These are phyloP conservation scores for Russula abietina DNA, from an alignment of 768 basidiomycete genomes.

Conservation along the genomic window DNA sequence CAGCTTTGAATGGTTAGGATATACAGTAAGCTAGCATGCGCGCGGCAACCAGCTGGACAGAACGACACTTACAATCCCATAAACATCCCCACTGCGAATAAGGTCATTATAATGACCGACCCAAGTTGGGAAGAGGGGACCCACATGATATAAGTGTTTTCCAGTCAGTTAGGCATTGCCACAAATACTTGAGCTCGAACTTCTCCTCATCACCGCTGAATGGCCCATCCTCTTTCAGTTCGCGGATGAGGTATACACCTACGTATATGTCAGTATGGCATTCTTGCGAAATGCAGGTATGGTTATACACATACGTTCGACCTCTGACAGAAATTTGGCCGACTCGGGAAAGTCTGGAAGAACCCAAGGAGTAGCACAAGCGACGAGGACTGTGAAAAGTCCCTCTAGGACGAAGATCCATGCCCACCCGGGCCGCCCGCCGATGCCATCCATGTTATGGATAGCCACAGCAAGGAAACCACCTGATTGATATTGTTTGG, in stretches of 20 bases:
- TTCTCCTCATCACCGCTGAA: neutral
- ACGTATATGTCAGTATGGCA: neutral
- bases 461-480: neutral
- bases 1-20: neutral
- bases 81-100: neutral
- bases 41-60: neutral
- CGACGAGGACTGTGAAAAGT: neutral
- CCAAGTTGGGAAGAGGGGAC: neutral
- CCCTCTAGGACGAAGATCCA: conserved; percentile 3
- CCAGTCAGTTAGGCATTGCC: neutral
- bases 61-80: neutral
- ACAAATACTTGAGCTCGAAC: neutral
- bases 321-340: neutral
- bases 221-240: neutral
- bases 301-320: neutral
- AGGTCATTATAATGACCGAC: neutral
- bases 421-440: conserved; percentile 2
- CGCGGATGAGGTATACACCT: neutral
- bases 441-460: conserved; percentile 2
- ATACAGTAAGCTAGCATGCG: too few relatives aligned
- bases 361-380: neutral
- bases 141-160: neutral
- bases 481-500: neutral
- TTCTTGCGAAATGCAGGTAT: neutral
- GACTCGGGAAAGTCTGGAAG: conserved; percentile 1